Evolutionary conservation across 225 moss, liverwort and hornwort genomes (phyloP), one percentile per base, ranked within the genome.

Genomic region (Climacium dendroides): DNA sequence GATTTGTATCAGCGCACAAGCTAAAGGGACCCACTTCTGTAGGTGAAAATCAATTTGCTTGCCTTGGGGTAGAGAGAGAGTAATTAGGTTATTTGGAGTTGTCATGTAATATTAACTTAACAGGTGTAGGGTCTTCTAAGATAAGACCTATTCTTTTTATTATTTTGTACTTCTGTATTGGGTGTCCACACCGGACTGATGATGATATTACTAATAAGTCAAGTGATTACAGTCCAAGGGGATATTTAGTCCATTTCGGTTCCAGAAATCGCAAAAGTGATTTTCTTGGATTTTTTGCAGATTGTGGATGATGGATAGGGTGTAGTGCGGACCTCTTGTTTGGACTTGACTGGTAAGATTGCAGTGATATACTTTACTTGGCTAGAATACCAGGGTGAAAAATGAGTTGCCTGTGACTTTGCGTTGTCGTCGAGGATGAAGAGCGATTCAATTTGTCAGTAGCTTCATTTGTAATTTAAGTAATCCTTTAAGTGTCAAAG

Each of bases 201-300:
- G 87, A 85, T 78, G 81, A n/a, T 85, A 60, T 70, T 20, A 73
- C 43, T 78, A 45, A 52, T 59, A 47, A 85, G 78, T 79, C 80
- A 41, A 79, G 67, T 83, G 83, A 87, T 84, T 83, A 59, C 69
- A 69, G 83, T 89, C 84, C 30, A 59, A 78, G 53, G 53, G 67
- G 25, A 47, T 86, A 24, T 70, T 26, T 19, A 15, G 69, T 85
- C 13, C 28, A 83, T 37, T 45, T 75, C 39, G 35, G 63, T 85
- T 88, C 62, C 75, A 82, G 63, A 69, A 63, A 86, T 50, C 81
- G 83, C 82, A 82, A 82, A 79, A 87, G 75, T 92, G 90, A 90
- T 92, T 74, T 81, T 26, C 72, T 90, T 88, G 88, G 72, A 85
- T 89, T 89, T 84, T 92, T 89, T 92, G 92, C 92, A 92, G 92